These are phyloP conservation scores for Boletus sp. DNA, from an alignment of 1,284 basidiomycete species.

Conservation along the genomic window DNA sequence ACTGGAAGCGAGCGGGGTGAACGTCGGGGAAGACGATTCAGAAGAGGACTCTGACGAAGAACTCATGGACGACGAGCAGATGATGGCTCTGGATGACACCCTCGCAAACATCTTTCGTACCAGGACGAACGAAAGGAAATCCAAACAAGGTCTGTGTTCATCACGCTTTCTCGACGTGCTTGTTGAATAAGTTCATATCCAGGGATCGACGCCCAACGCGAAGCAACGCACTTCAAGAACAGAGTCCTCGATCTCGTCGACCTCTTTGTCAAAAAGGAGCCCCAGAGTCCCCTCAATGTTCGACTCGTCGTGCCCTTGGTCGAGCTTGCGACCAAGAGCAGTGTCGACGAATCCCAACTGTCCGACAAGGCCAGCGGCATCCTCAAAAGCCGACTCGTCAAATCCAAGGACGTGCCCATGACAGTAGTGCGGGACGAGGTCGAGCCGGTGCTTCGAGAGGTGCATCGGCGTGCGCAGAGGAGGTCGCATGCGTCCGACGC, in stretches of 20 bases:
- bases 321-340: conserved; percentile 62
- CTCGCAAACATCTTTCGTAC: conserved; percentile 85
- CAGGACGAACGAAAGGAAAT: conserved; percentile 58
- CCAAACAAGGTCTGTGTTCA: conserved; percentile 52
- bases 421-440: conserved; percentile 32
- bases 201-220: conserved; percentile 66
- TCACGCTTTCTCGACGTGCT: neutral
- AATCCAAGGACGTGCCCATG: conserved; percentile 65
- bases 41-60: conserved; percentile 51
- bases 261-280: conserved; percentile 74
- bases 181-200: conserved; percentile 20
- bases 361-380: conserved; percentile 82
- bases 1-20: conserved; percentile 69
- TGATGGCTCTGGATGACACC: conserved; percentile 94
- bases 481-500: conserved; percentile 65
- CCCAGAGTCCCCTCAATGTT: conserved; percentile 62
- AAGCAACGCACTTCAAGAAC: conserved; percentile 92
- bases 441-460: conserved; percentile 52
- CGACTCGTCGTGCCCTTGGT: conserved; percentile 75
- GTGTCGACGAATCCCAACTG: conserved; percentile 79
- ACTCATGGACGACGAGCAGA: conserved; percentile 92
- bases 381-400: conserved; percentile 70
- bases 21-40: conserved; percentile 46
- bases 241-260: conserved; percentile 91
- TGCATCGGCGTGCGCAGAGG: conserved; percentile 76